Base-by-base conservation (phyloP, 805 yeast genomes). In the Scheffersomyces lignosus region DNA sequence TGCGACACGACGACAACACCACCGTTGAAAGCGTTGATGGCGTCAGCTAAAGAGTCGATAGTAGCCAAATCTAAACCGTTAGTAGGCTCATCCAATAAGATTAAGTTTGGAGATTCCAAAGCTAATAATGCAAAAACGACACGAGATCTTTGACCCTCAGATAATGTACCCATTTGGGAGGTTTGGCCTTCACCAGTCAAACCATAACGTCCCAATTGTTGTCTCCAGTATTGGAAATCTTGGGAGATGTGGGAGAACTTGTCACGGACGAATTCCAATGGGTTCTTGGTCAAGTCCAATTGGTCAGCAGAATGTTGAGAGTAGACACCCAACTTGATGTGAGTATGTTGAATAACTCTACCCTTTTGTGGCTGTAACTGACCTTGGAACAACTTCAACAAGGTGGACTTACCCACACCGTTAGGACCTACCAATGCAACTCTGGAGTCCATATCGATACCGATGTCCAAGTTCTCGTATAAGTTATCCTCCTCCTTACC, bases 381-480 rank as follows among this genome's bases (percentile, higher is more conserved):
- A 69, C 99, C 99, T 54, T 96, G 95, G 96, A 93, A 91, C 59
- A 93, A 77, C 67, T 93, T 93, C 64, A 93, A 81, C 60, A 91
- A 72, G 14, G 99, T 91, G 35, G 97, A 90, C 70, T 91, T 91
- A 73, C 99, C 99, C 54, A 91, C 91, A 87, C 99, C 99, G 66
- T 91, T 91, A 61, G 98, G 98, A 29, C 99, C 99, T 44, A 91
- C 98, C 34, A 91, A 77, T 29, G 99, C 98, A 60, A 91, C 82
- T 74, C 99, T 85, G 27, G 97, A 90, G 71, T 93, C 99, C 98
- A 93, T 93, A 75, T 93, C 99, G 42, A 93, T 90, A 83, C 99
- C 99, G 53, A 93, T 93, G 62, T 89, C 91, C 62, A 93, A 78
- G 64, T 87, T 68, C 61, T 86, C 88, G 71, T 93, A 93, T 58